A percentile compares a stretch with the other conserved stretches of the same genome.
Evolutionary conservation across 345 rosid genomes (phyloP).

Genomic region (Lepidium africanum): DNA sequence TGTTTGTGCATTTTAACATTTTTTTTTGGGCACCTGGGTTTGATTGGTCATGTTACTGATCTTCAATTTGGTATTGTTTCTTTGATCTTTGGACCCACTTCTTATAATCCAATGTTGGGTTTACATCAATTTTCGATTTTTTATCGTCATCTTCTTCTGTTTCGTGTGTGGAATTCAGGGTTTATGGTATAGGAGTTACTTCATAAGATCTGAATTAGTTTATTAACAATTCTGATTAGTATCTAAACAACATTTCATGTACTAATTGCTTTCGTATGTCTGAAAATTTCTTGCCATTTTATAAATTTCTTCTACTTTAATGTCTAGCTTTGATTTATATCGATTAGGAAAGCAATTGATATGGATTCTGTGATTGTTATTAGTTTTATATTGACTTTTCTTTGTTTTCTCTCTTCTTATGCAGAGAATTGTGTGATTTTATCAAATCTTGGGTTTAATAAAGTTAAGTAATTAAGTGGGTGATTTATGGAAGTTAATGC

Average conservation of each 20-base stretch:
- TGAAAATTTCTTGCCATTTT: background rate
- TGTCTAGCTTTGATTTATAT: background rate
- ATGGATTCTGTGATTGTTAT: background rate
- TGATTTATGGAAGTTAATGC: slow-evolving; percentile 49
- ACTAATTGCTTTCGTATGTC: background rate
- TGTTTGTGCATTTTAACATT: slow-evolving; percentile 17
- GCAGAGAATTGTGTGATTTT: slow-evolving; percentile 5
- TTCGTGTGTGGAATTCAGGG: background rate
- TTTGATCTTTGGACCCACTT: slow-evolving; percentile 28
- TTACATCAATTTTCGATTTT: slow-evolving; percentile 12
- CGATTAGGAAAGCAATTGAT: background rate
- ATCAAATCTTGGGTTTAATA: slow-evolving; percentile 1
- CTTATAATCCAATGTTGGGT: slow-evolving; percentile 4
- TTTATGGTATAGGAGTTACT: background rate
- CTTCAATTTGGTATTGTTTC: slow-evolving; percentile 24
- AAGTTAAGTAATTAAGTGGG: slow-evolving; percentile 8
- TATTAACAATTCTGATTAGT: background rate
- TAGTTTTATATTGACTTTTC: background rate
- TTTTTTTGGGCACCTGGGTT: slow-evolving; percentile 29
- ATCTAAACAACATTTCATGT: background rate
- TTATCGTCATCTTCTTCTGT: background rate
- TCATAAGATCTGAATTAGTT: slow-evolving; percentile 5
- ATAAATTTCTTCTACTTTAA: background rate
- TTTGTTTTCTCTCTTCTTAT: background rate
- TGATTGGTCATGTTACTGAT: slow-evolving; percentile 12